These are phyloP conservation scores for Crithidia mellificae DNA, from an alignment of 208 protist species.

Conservation along the genomic window DNA sequence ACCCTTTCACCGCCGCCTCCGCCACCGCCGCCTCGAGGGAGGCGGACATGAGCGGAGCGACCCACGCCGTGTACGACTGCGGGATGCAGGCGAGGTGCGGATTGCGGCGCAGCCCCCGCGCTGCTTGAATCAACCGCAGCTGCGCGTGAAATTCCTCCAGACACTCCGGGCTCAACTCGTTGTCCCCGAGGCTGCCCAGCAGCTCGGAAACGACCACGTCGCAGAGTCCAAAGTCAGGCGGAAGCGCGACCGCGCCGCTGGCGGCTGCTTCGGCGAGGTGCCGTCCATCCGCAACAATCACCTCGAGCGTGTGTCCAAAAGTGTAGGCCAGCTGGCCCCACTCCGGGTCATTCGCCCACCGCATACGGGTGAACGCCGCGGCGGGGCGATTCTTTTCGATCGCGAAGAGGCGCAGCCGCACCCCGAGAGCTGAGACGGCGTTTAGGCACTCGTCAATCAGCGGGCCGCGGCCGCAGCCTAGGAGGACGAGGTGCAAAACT, in stretches of 20 bases:
- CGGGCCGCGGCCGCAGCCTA: slow-evolving; percentile 97
- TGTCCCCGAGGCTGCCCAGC: slow-evolving; percentile 99
- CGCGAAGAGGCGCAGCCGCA: slow-evolving; percentile 91
- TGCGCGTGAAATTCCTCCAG: slow-evolving; percentile 92
- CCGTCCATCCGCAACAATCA: slow-evolving; percentile 92
- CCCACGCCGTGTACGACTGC: slow-evolving; percentile 72
- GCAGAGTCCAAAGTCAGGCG: slow-evolving; percentile 77
- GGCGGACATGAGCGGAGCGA: slow-evolving; percentile 76
- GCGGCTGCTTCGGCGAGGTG: slow-evolving; percentile 42
- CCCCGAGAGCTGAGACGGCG: slow-evolving; percentile 66
- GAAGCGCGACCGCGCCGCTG: slow-evolving; percentile 30
- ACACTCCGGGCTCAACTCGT: slow-evolving; percentile 99
- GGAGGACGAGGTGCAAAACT: slow-evolving; percentile 91
- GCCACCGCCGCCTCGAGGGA: slow-evolving; percentile 55
- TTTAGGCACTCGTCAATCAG: slow-evolving; percentile 89
- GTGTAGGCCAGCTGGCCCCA: slow-evolving; percentile 54
- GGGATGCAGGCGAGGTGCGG: slow-evolving; percentile 67
- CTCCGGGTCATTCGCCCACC: slow-evolving; percentile 54
- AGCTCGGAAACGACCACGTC: slow-evolving; percentile 98
- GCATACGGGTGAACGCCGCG: slow-evolving; percentile 85
- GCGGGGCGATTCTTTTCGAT: slow-evolving; percentile 99
- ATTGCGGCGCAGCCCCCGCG: slow-evolving; percentile 47
- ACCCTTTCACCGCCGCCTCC: slow-evolving; percentile 56
- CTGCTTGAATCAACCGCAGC: slow-evolving; percentile 55
- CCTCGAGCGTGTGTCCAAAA: slow-evolving; percentile 88